Conservation (phyloP, 2,329 filamentous ascomycete genomes). For the Diplodia scrobiculata region DNA sequence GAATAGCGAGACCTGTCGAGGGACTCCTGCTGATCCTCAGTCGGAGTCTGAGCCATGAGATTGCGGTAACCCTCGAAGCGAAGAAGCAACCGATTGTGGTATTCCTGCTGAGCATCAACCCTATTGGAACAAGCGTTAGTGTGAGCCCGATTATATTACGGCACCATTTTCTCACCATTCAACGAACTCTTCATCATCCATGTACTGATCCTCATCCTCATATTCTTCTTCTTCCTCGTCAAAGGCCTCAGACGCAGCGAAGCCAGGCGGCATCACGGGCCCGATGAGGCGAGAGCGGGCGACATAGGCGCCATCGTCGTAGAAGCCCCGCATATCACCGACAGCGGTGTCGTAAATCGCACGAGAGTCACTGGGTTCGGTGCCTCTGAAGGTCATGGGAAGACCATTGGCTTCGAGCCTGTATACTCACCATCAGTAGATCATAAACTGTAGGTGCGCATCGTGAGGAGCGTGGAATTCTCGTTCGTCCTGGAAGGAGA, state of each 20-base stretch:
- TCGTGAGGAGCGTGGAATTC: not conserved
- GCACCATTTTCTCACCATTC: not conserved
- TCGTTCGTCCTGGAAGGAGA: conserved; percentile 2
- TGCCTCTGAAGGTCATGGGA: conserved; percentile 58
- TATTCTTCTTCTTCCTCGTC: not conserved
- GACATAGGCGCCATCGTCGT: conserved; percentile 77
- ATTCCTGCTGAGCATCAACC: conserved; percentile 48
- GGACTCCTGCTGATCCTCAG: not conserved
- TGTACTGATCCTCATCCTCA: not conserved
- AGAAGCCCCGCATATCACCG: conserved; percentile 65
- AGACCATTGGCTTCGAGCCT: conserved; percentile 76
- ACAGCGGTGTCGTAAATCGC: conserved; percentile 54
- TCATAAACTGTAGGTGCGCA: conserved; percentile 30
- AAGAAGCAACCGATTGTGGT: conserved; percentile 55
- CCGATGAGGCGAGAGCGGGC: conserved; percentile 56
- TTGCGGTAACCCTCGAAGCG: conserved; percentile 9
- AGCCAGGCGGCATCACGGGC: conserved; percentile 28
- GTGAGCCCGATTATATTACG: not conserved
- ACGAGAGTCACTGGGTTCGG: conserved; percentile 19
- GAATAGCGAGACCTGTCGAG: conserved; percentile 19
- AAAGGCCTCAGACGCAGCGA: not conserved
- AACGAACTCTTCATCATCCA: not conserved
- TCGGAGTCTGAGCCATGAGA: conserved; percentile 1
- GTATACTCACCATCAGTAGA: conserved; percentile 33
- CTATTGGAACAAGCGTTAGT: not conserved